Conservation (phyloP, 768 basidiomycete genomes). For the Rhodotorula taiwanensis region DNA sequence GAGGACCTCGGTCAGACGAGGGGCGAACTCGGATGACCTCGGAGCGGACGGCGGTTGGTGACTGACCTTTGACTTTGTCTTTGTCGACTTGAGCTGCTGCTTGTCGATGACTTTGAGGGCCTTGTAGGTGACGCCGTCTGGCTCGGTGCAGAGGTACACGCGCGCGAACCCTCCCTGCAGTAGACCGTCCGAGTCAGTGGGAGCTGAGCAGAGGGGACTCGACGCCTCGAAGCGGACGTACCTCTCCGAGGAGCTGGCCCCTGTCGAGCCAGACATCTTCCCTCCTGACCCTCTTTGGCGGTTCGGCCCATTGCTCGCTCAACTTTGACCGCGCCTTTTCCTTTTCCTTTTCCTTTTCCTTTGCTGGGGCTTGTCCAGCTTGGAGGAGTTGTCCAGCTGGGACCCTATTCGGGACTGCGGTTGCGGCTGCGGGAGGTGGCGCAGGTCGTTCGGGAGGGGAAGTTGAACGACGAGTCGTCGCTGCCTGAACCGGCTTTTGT, state of each 20-base stretch:
- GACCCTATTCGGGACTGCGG: background rate
- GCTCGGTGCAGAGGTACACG: slow-evolving; percentile 82
- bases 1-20: too few relatives aligned
- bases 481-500: background rate
- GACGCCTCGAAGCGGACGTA: background rate
- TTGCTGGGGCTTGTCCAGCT: background rate
- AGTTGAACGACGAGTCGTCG: background rate
- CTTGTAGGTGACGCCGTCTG: slow-evolving; percentile 55
- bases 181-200: background rate
- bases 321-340: slow-evolving; percentile 22
- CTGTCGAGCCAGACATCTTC: slow-evolving; percentile 32
- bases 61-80: slow-evolving; percentile 88
- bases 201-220: background rate
- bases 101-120: slow-evolving; percentile 97
- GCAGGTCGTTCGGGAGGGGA: background rate
- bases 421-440: background rate
- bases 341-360: slow-evolving; percentile 10
- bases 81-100: slow-evolving; percentile 82
- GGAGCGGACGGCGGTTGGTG: background rate
- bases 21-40: background rate
- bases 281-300: slow-evolving; percentile 30
- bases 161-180: slow-evolving; percentile 82
- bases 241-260: slow-evolving; percentile 39
- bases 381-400: background rate
- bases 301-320: slow-evolving; percentile 38